Base-by-base conservation (phyloP, 73 alveolate genomes). In the Paraurostyla sp. region DNA sequence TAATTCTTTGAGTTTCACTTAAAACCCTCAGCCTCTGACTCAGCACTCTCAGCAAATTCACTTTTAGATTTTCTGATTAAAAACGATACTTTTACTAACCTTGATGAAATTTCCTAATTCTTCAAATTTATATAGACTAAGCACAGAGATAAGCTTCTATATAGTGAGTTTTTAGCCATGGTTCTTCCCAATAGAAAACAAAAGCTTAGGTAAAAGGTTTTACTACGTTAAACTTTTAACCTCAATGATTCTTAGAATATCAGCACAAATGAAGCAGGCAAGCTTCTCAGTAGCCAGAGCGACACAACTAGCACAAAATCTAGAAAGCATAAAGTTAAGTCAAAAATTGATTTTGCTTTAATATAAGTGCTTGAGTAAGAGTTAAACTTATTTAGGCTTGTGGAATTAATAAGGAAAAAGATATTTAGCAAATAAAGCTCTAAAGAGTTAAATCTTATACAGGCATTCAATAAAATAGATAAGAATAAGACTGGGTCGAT, bases 391-490 rank as follows among this genome's bases (percentile, higher is more conserved):
- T 73, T 45, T 50, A 73, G 87, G 42, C 18, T 45, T 29, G 52
- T 73, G 2, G 73, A 73, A 20, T 0, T 73, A n/a, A 50, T 73
- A 0, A 3, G 71, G 42, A 18, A 73, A 16, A 73, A 73, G 36
- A 73, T 73, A 45, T 29, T 73, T 45, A 43, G 29, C 4, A 73
- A 25, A 23, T 38, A 36, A 22, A 50, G 29, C 46, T 27, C 6
- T 9, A 25, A 73, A 45, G 71, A n/a, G 16, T 0, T 78, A 30
- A 78, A 78, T 27, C 52, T 51, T 3, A 54, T 78, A 3, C 29
- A 59, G 30, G 89, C 80, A 1, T 78, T 78, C 62, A 78, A 78
- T 54, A 40, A 36, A 50, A 78, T 78, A 4, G 89, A 78, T 35
- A 20, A 13, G 25, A 35, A 51, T 4, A 78, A 54, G 38, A 78